A percentile compares a stretch with the other conserved stretches of the same genome.
Evolutionary conservation across 2,329 filamentous ascomycete genomes (phyloP).

Genomic region (Penicillium sp.): DNA sequence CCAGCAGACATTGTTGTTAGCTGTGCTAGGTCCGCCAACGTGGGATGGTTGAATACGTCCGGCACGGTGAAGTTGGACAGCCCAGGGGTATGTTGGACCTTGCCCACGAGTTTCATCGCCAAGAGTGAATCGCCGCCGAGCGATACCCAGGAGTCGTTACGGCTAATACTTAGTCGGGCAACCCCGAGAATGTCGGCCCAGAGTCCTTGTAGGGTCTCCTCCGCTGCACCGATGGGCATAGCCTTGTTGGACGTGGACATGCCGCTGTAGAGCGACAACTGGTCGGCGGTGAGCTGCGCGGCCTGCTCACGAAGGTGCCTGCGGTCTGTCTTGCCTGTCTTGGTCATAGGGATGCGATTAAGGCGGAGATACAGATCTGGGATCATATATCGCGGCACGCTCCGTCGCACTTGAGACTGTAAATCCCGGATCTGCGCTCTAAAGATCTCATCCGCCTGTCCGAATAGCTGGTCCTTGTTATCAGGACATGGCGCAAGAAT

Average conservation of each 20-base stretch:
- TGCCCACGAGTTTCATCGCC: conserved; percentile 13
- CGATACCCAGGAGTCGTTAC: not conserved
- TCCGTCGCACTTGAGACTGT: not conserved
- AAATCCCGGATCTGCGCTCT: too few species aligned
- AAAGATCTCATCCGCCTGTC: too few species aligned
- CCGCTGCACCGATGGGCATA: not conserved
- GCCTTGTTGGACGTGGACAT: not conserved
- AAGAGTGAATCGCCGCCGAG: conserved; percentile 15
- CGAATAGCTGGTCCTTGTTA: not conserved
- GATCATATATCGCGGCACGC: not conserved
- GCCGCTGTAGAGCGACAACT: not conserved
- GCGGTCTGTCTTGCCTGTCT: not conserved
- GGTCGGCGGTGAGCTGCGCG: not conserved
- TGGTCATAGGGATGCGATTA: not conserved
- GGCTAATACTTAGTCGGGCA: not conserved
- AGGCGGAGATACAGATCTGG: not conserved
- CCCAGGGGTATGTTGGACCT: conserved; percentile 2
- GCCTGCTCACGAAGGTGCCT: not conserved
- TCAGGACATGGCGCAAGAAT: not conserved
- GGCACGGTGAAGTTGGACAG: not conserved
- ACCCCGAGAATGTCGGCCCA: not conserved
- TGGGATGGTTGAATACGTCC: not conserved
- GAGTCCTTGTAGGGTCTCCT: not conserved
- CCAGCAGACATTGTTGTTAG: too few species aligned
- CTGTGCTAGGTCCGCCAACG: not conserved